A percentile compares a stretch with the other conserved stretches of the same genome.
These are phyloP conservation scores for Collybiopsis confluens DNA, from an alignment of 768 basidiomycete species.

Conservation along the genomic window DNA sequence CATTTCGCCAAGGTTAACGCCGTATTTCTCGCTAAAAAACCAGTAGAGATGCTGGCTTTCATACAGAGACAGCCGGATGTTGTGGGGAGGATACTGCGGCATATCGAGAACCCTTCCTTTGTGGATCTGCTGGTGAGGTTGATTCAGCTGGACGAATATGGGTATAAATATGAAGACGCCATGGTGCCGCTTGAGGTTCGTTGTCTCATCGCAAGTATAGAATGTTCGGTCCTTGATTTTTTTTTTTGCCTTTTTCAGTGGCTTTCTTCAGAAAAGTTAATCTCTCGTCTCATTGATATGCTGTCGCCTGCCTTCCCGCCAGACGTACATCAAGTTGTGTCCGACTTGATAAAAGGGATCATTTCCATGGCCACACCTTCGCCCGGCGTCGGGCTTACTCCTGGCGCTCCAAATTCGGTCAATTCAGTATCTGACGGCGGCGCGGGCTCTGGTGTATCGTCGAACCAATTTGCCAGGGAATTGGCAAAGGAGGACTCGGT, in stretches of 20 bases:
- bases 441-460: conserved; percentile 38
- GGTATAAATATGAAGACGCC: conserved; percentile 56
- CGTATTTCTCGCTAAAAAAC: conserved; percentile 83
- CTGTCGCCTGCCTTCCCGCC: conserved; percentile 74
- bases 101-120: conserved; percentile 87
- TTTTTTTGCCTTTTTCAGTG: conserved; percentile 51
- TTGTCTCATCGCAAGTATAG: conserved; percentile 26
- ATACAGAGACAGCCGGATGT: conserved; percentile 80
- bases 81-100: conserved; percentile 75
- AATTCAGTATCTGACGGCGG: background rate
- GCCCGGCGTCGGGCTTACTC: conserved; percentile 68
- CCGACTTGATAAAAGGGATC: conserved; percentile 91
- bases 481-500: conserved; percentile 73
- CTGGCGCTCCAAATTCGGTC: conserved; percentile 35
- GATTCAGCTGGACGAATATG: conserved; percentile 84
- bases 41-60: conserved; percentile 91
- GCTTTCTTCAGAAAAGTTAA: conserved; percentile 81
- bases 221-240: conserved; percentile 25
- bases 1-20: conserved; percentile 95
- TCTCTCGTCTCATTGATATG: conserved; percentile 74
- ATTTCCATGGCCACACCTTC: conserved; percentile 92
- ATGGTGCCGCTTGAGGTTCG: conserved; percentile 85
- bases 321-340: conserved; percentile 79
- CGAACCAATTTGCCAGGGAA: conserved; percentile 87
- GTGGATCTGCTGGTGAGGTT: conserved; percentile 90